Conservation (phyloP, 345 rosid species). For the Eucalyptus leucophloia region DNA sequence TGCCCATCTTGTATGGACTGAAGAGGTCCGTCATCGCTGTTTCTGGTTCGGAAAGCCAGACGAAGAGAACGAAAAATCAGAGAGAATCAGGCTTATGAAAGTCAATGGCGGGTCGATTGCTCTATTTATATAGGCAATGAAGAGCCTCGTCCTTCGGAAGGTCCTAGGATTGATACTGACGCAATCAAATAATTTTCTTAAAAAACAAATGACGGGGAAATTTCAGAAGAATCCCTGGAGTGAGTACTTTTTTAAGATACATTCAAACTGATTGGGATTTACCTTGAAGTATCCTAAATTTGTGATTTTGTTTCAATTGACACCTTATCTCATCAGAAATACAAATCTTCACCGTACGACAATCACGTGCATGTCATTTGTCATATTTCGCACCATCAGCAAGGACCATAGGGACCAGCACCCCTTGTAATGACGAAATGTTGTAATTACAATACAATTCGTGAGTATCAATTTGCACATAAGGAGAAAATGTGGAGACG, state of each 20-base stretch:
- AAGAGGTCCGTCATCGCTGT: neutral
- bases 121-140: neutral
- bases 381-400: neutral
- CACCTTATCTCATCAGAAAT: rapidly evolving
- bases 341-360: neutral
- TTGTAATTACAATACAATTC: neutral
- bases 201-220: neutral
- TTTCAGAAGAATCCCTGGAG: neutral
- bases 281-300: neutral
- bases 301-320: neutral
- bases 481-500: neutral
- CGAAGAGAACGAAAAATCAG: neutral
- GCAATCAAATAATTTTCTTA: neutral
- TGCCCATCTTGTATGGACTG: neutral
- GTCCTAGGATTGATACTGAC: rapidly evolving
- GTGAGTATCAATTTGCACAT: neutral
- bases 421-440: neutral
- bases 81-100: neutral
- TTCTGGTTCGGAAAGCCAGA: neutral
- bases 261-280: neutral
- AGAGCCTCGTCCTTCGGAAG: neutral
- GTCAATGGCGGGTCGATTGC: neutral
- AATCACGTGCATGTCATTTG: neutral
- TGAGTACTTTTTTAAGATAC: neutral
- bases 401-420: neutral